Base-by-base conservation (phyloP, 2,329 filamentous ascomycete species). In the Fusarium armeniacum region DNA sequence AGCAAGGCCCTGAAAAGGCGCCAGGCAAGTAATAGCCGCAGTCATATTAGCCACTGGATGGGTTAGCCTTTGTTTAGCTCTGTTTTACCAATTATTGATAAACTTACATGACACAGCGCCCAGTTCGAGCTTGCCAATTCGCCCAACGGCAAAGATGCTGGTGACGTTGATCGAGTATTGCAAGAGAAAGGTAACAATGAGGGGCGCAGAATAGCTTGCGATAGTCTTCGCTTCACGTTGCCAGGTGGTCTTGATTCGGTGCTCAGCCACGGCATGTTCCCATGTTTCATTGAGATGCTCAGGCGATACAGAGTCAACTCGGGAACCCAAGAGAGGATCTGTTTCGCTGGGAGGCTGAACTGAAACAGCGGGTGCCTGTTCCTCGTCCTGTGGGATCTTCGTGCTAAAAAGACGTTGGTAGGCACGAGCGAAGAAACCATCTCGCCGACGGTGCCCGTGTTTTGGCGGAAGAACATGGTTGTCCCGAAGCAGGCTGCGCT, bases 161-260 rank as follows among this genome's bases (percentile, higher is more conserved):
- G 91, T 88, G 41, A 94, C 90, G n/a, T 91, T 94, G 76, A 96
- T 86, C 33, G 92, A 94, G 77, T 95, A 95, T 77, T 96, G 93
- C 33, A 96, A 83, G 53, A 94, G 69, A 74, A 94, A 95, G 0
- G 92, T 94, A 44, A 75, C 64, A 44, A 93, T 87, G 52, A 95
- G 81, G 1, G 92, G 92, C 32, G 85, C 83, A 4, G 91, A 90
- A 77, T 94, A 94, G 67, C 86, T 84, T 32, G 86, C 82, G 41
- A 98, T 85, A 2, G 94, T 94, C 81, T 94, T 94, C 43, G 91
- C 85, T 83, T 98, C 95, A 67, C 94, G 89, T 79, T 92, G 90
- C 94, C 94, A 98, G 7, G 93, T 97, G 6, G 94, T 98, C 55
- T 91, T 90, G 70, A 98, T 94, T 76, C 89, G 87, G 13, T 94